Evolutionary conservation across 1,284 basidiomycete species (phyloP).

Genomic region (Peniophora sp.): DNA sequence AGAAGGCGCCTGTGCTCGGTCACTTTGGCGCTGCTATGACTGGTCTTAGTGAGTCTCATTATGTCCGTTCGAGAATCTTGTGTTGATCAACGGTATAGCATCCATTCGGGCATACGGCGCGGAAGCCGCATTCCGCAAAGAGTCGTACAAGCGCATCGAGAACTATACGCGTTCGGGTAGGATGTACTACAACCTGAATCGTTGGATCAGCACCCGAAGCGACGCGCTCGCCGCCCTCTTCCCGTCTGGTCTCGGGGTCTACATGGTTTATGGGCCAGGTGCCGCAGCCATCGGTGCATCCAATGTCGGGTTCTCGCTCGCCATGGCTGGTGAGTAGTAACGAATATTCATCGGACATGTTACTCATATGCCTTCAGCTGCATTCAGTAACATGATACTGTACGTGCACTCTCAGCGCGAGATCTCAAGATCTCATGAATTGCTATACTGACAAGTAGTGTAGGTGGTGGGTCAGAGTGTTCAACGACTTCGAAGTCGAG

Average conservation of each 20-base stretch:
- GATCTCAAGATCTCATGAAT: too few species aligned
- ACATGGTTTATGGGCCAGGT: conserved; percentile 39
- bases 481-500: conserved; percentile 55
- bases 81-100: conserved; percentile 24
- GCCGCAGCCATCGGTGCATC: conserved; percentile 28
- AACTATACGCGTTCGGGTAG: conserved; percentile 37
- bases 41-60: conserved; percentile 42
- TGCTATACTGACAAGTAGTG: too few species aligned
- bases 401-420: conserved; percentile 14
- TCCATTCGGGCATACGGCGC: conserved; percentile 57
- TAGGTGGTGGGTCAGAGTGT: conserved; percentile 36
- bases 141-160: conserved; percentile 39
- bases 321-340: conserved; percentile 33
- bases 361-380: conserved; percentile 18
- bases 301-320: conserved; percentile 40
- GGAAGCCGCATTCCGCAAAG: conserved; percentile 36
- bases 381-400: conserved; percentile 48
- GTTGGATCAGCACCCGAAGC: conserved; percentile 51
- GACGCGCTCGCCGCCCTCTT: conserved; percentile 44
- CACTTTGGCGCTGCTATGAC: conserved; percentile 63
- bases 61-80: too few species aligned
- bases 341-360: too few species aligned
- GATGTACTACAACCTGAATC: conserved; percentile 47
- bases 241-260: conserved; percentile 42
- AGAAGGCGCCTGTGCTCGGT: conserved; percentile 57